These are phyloP conservation scores for Aegilops sharonensis DNA, from an alignment of 176 grass and related monocot genomes.

Conservation along the genomic window DNA sequence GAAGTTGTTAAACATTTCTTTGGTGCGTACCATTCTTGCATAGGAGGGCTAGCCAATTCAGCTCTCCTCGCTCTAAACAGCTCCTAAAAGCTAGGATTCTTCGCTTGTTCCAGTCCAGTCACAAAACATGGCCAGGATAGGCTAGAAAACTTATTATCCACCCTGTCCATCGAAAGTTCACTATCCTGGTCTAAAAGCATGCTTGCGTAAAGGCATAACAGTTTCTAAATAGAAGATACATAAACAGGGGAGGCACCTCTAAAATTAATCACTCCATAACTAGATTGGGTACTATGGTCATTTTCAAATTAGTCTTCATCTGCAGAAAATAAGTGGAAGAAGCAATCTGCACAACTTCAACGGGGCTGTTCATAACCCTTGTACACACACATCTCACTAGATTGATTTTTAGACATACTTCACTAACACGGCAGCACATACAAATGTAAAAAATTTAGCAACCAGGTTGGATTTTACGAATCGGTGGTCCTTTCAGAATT, in stretches of 20 bases:
- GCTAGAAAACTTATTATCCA: not conserved
- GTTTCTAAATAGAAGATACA: not conserved
- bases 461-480: not conserved
- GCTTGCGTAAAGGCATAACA: not conserved
- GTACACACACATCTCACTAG: not conserved
- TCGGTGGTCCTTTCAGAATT: not conserved
- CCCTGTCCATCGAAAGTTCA: not conserved
- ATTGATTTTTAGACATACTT: not conserved
- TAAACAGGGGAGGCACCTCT: not conserved
- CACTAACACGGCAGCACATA: not conserved
- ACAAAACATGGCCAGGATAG: not conserved
- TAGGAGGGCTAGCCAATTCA: not conserved
- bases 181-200: not conserved
- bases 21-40: not conserved
- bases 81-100: constrained; percentile 5
- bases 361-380: not conserved
- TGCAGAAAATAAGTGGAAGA: not conserved
- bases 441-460: not conserved
- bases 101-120: not conserved
- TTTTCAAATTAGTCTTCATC: not conserved
- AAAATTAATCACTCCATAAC: not conserved
- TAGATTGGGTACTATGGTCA: not conserved
- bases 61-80: not conserved
- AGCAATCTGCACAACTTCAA: not conserved
- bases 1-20: not conserved